Conservation (phyloP, 1,284 basidiomycete species). For the Trichosporon faecale region DNA sequence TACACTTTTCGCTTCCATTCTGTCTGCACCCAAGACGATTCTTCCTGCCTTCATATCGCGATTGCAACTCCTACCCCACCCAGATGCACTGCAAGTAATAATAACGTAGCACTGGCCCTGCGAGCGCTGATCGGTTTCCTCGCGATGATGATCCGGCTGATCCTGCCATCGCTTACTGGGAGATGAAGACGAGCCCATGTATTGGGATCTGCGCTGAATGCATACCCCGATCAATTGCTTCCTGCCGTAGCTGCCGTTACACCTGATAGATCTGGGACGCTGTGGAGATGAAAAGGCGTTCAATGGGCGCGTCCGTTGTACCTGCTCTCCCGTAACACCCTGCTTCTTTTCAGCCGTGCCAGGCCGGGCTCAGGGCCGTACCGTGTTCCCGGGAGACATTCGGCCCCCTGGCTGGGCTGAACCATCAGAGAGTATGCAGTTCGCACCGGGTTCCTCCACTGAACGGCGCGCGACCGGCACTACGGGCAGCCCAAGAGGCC, state of each 20-base stretch:
- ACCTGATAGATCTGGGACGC: background rate
- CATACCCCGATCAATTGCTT: background rate
- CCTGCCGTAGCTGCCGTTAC: background rate
- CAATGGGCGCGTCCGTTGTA: background rate
- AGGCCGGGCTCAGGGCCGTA: background rate
- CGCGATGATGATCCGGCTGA: background rate
- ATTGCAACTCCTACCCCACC: background rate
- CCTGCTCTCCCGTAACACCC: background rate
- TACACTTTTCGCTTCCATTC: background rate
- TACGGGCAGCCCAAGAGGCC: background rate
- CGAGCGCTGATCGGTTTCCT: background rate
- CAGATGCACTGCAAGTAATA: background rate
- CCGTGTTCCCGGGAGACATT: background rate
- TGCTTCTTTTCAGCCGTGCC: conserved; percentile 1
- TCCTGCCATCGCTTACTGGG: no score
- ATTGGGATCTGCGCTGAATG: background rate
- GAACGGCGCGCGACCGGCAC: background rate
- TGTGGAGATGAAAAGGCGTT: no score
- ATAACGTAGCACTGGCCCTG: background rate
- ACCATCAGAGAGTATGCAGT: background rate
- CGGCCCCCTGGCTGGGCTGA: background rate
- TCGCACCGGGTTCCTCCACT: background rate
- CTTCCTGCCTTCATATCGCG: background rate
- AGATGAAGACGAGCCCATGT: background rate
- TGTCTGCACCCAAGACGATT: background rate